Percentiles rank a stretch among this genome's conserved stretches.
Conservation (phyloP, 768 basidiomycete species). For the Lactarius hengduanensis region DNA sequence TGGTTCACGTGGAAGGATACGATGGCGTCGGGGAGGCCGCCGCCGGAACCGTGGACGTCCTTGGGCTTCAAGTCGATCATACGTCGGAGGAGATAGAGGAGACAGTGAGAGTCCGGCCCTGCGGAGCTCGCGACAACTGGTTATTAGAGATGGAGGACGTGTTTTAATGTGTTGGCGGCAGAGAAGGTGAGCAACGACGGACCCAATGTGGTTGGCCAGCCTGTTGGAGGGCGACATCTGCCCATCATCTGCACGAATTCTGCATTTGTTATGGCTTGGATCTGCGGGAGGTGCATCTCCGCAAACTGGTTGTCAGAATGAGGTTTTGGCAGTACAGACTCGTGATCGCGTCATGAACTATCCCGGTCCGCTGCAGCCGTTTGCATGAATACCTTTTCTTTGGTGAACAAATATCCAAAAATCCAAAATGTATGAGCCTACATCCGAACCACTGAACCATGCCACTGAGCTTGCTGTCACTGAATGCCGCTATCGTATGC, state of each 20-base stretch:
- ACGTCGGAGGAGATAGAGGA: constrained; percentile 62
- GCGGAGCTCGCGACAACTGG: constrained; percentile 77
- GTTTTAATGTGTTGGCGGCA: neutral
- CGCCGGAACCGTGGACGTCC: constrained; percentile 28
- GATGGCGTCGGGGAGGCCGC: constrained; percentile 30
- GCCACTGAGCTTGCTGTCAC: constrained; percentile 2
- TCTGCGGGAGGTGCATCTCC: constrained; percentile 4
- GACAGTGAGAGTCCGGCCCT: constrained; percentile 79
- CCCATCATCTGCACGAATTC: constrained; percentile 53
- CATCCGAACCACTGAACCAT: neutral
- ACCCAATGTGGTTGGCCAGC: constrained; percentile 53
- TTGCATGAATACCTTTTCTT: neutral
- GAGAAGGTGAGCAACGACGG: constrained; percentile 14
- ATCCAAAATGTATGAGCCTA: too few species aligned
- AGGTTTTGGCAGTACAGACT: neutral
- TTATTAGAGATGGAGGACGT: neutral
- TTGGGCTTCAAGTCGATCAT: constrained; percentile 27
- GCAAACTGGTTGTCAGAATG: neutral
- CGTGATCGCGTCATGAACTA: neutral
- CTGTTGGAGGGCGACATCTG: constrained; percentile 46
- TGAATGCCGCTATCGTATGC: constrained; percentile 11
- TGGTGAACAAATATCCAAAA: too few species aligned
- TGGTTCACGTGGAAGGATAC: constrained; percentile 71
- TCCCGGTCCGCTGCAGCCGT: neutral
- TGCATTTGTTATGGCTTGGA: constrained; percentile 22